A percentile compares a stretch with the other conserved stretches of the same genome.
These are phyloP conservation scores for Aspergillus novofumigatus DNA, from an alignment of 2,329 filamentous ascomycete genomes.

Conservation along the genomic window DNA sequence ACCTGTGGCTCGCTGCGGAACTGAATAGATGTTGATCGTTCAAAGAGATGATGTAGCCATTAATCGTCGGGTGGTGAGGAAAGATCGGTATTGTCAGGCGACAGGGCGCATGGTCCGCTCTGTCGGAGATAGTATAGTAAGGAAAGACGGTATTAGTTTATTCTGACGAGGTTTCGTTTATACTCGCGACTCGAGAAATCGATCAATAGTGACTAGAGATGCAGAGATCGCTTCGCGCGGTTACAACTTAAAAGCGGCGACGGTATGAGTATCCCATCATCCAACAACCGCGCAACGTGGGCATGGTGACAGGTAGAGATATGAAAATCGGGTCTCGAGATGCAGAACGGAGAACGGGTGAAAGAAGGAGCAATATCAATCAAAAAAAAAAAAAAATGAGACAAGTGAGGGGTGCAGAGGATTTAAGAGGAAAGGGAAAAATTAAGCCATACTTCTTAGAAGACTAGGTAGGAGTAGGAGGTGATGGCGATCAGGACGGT, in stretches of 20 bases:
- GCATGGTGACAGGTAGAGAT: conserved; percentile 9
- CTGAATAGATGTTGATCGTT: not conserved
- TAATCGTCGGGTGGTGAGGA: not conserved
- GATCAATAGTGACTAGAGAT: not conserved
- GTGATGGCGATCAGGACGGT: not conserved
- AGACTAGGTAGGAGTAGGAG: not conserved
- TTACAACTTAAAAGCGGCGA: conserved; percentile 8
- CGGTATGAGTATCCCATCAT: conserved; percentile 13
- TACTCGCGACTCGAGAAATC: not conserved
- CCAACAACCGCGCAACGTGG: conserved; percentile 13
- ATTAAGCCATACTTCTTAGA: not conserved
- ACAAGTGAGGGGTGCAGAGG: not conserved
- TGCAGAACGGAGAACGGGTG: not conserved
- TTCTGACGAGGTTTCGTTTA: not conserved
- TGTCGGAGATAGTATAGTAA: not conserved
- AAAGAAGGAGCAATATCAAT: not conserved
- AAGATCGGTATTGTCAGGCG: not conserved
- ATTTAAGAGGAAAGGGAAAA: not conserved
- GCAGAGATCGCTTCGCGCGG: not conserved
- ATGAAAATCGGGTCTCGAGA: not conserved
- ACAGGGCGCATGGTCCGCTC: not conserved
- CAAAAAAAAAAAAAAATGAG: not conserved
- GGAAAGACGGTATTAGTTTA: not conserved
- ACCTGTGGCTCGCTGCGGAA: not conserved
- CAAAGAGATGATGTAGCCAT: not conserved